Base-by-base conservation (phyloP, 345 rosid species). In the Citrus trifoliata region DNA sequence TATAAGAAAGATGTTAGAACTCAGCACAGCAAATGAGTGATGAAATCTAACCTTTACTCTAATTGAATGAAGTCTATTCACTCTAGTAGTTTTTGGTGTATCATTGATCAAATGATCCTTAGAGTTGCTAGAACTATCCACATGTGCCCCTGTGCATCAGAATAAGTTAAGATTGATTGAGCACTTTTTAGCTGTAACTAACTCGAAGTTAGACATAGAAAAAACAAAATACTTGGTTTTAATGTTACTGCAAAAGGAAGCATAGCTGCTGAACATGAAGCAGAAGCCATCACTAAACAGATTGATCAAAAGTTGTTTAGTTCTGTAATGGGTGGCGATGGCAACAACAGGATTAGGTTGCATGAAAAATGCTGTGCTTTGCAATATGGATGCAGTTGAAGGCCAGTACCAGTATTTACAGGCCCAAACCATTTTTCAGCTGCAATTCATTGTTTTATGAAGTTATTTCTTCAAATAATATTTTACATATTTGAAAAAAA, bases 1-100 rank as follows among this genome's bases (percentile, higher is more conserved):
- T 1, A 46, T 27, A 27, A 48, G 48, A 25, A 27, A 63, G 33
- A 28, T 0, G 10, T 33, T 63, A 16, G 35, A 30, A 63, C 67
- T 63, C 6, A 3, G 53, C 5, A n/a, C n/a, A 53, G 35, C 22
- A 33, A 69, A 24, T 18, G 35, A 28, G 25, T n/a, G 37, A 33
- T 0, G 37, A 40, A 60, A 1, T 66, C 75, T 67, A 65, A 66
- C 90, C 88, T 77, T 71, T 2, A 76, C 73, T 83, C 67, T 74
- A 16, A 78, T 56, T 25, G 35, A 18, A 61, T 46, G 58, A 30
- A 72, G 58, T 61, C 73, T 83, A 16, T 62, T 21, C 6, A 28
- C 5, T 21, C 18, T 13, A 46, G 76, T 67, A 25, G 61, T 24
- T n/a, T 42, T 42, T 5, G 68, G 25, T 22, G 38, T 60, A 38